Percentiles rank a stretch among this genome's conserved stretches.
Evolutionary conservation across 768 basidiomycete genomes (phyloP).

Genomic region (Boletellus ananiceps): DNA sequence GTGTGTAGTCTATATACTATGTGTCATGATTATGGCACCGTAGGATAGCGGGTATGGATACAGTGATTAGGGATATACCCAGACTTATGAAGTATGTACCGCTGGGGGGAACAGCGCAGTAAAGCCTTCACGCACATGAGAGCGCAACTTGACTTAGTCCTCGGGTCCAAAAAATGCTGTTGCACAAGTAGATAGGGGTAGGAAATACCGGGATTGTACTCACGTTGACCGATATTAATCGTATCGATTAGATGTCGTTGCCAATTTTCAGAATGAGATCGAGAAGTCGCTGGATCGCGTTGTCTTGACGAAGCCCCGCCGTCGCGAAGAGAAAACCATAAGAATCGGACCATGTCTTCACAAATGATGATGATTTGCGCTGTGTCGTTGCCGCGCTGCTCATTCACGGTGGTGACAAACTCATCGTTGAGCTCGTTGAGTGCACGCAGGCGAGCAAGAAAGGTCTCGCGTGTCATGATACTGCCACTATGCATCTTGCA

Average conservation of each 20-base stretch:
- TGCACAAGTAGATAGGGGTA: background rate
- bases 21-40: background rate
- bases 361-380: constrained; percentile 7
- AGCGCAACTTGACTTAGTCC: background rate
- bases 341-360: constrained; percentile 20
- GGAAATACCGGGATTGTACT: constrained; percentile 6
- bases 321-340: constrained; percentile 31
- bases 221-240: constrained; percentile 21
- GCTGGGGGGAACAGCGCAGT: no score
- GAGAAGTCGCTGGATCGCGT: constrained; percentile 14
- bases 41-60: no score
- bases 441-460: no score
- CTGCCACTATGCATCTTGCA: no score
- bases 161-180: constrained; percentile 1
- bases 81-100: background rate
- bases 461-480: no score
- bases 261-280: constrained; percentile 18
- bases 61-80: background rate
- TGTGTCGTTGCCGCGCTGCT: no score
- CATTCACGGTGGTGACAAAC: no score
- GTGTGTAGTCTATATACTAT: background rate
- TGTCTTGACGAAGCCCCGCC: constrained; percentile 20
- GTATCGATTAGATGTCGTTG: constrained; percentile 7
- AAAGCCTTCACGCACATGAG: background rate
- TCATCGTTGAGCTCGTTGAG: no score